These are phyloP conservation scores for Stachybotrys chartarum DNA, from an alignment of 2,329 filamentous ascomycete species.

Conservation along the genomic window DNA sequence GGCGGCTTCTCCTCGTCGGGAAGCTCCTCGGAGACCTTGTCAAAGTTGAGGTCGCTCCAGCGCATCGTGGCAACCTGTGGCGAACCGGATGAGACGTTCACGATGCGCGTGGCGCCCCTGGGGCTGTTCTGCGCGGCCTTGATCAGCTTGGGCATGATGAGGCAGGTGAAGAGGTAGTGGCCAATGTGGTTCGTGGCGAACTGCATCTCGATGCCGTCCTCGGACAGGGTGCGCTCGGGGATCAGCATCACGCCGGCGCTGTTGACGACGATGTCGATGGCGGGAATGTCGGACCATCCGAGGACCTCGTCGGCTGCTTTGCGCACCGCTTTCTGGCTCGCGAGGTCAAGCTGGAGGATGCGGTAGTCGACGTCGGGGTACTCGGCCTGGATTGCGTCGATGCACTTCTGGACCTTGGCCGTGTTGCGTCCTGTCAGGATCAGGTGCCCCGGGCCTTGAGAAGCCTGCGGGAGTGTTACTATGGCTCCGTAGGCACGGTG, in stretches of 20 bases:
- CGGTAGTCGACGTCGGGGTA: slow-evolving; percentile 24
- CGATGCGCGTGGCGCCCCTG: slow-evolving; percentile 25
- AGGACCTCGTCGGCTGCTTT: slow-evolving; percentile 25
- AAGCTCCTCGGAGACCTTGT: slow-evolving; percentile 18
- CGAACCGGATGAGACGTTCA: slow-evolving; percentile 35
- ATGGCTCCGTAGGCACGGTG: neutral
- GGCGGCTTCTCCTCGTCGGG: slow-evolving; percentile 10
- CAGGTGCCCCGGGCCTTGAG: slow-evolving; percentile 24
- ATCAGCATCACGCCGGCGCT: slow-evolving; percentile 30
- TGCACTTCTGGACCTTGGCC: slow-evolving; percentile 27
- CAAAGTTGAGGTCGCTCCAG: slow-evolving; percentile 36
- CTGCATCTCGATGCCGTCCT: slow-evolving; percentile 29
- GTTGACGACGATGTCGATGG: slow-evolving; percentile 29
- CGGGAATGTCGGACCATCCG: slow-evolving; percentile 16
- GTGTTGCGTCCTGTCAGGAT: slow-evolving; percentile 32
- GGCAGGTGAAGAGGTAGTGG: slow-evolving; percentile 27
- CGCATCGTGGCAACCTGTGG: slow-evolving; percentile 28
- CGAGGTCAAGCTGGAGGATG: slow-evolving; percentile 28
- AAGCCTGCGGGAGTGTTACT: slow-evolving; percentile 6
- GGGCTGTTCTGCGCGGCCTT: slow-evolving; percentile 16
- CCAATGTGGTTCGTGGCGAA: slow-evolving; percentile 30
- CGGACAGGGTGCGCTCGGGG: slow-evolving; percentile 17
- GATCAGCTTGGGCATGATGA: slow-evolving; percentile 26
- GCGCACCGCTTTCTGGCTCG: slow-evolving; percentile 28
- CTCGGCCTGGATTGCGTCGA: slow-evolving; percentile 22